phyloP scores from a whole-genome alignment of 192 early-diverging fungal species.

The Coemansia furcata region DNA sequence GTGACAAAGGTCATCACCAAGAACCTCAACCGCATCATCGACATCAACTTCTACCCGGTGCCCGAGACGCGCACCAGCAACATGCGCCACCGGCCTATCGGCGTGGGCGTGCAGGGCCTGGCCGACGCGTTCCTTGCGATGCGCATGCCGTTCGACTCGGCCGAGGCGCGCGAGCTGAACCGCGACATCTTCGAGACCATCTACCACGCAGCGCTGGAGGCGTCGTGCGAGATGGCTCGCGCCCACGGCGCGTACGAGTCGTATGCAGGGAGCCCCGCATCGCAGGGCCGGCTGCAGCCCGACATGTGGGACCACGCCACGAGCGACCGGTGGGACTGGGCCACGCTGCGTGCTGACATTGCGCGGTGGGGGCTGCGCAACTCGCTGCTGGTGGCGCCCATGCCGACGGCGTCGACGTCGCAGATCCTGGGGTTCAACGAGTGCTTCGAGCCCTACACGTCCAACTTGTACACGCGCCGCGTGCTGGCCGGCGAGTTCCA shows the following conservation, averaged over 20 bases:
- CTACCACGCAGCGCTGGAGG: slow-evolving; percentile 90
- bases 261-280: slow-evolving; percentile 85
- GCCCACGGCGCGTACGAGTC: slow-evolving; percentile 78
- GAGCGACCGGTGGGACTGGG: slow-evolving; percentile 91
- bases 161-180: slow-evolving; percentile 80
- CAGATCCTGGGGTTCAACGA: slow-evolving; percentile 99
- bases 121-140: slow-evolving; percentile 96
- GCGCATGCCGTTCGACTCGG: slow-evolving; percentile 92
- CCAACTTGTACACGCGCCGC: slow-evolving; percentile 95
- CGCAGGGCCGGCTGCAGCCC: slow-evolving; percentile 86
- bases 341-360: slow-evolving; percentile 72
- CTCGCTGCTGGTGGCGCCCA: slow-evolving; percentile 91
- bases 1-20: slow-evolving; percentile 84
- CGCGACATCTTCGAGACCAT: slow-evolving; percentile 92
- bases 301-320: slow-evolving; percentile 89
- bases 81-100: slow-evolving; percentile 95
- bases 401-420: slow-evolving; percentile 96
- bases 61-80: slow-evolving; percentile 83
- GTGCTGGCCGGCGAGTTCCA: slow-evolving; percentile 98
- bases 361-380: slow-evolving; percentile 85
- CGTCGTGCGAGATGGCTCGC: slow-evolving; percentile 87
- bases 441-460: slow-evolving; percentile 91
- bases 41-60: slow-evolving; percentile 96
- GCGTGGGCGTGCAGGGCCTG: slow-evolving; percentile 96
- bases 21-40: slow-evolving; percentile 97